Conservation (phyloP, 768 basidiomycete genomes). For the Tubosaeta brunneosetosa region DNA sequence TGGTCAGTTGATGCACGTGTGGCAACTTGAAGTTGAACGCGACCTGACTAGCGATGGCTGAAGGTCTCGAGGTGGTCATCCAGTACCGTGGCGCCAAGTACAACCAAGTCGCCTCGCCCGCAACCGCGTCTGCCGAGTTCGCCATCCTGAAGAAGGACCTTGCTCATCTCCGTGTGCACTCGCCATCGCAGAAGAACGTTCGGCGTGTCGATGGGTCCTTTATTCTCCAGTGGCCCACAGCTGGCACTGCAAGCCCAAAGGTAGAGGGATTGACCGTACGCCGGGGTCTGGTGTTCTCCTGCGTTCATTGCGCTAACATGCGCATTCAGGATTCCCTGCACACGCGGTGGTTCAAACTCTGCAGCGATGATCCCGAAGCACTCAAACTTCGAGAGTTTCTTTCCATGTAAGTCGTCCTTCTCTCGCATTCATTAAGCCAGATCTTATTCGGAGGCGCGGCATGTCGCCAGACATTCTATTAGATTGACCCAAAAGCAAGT, state of each 20-base stretch:
- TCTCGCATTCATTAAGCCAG: neutral
- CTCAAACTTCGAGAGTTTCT: conserved; percentile 20
- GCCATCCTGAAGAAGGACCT: conserved; percentile 27
- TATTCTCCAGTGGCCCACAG: conserved; percentile 24
- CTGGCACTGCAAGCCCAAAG: conserved; percentile 2
- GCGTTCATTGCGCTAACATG: conserved; percentile 1
- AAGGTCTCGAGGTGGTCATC: conserved; percentile 25
- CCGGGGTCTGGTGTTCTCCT: neutral
- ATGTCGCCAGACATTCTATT: conserved; percentile 16
- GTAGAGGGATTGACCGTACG: conserved; percentile 4
- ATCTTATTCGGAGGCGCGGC: conserved; percentile 6
- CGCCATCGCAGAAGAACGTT: conserved; percentile 27
- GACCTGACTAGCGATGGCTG: conserved; percentile 7
- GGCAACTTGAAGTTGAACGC: neutral
- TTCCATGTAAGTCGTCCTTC: conserved; percentile 23
- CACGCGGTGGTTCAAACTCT: conserved; percentile 23
- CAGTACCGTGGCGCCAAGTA: conserved; percentile 20
- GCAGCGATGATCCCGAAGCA: conserved; percentile 21
- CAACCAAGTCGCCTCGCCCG: conserved; percentile 8
- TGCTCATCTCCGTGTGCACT: conserved; percentile 27
- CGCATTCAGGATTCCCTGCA: conserved; percentile 20
- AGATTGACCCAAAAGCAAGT: conserved; percentile 22
- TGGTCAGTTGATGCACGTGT: neutral
- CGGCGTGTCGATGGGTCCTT: conserved; percentile 16
- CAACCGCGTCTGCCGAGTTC: conserved; percentile 13